Evolutionary conservation across 192 early-diverging fungal species (phyloP).

Genomic region (Chytriomyces confervae): DNA sequence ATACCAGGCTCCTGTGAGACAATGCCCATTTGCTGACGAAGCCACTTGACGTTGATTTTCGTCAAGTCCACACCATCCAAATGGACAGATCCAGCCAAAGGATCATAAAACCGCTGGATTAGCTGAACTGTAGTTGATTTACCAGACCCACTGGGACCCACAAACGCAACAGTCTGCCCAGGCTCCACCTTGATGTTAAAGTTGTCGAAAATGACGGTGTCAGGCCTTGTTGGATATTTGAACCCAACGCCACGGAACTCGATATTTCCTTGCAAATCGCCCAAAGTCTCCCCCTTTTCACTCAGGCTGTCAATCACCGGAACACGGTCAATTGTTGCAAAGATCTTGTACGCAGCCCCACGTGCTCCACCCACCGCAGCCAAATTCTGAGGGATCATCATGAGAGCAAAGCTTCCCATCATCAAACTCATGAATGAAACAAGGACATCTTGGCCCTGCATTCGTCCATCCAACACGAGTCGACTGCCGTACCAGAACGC

Average conservation of each 20-base stretch:
- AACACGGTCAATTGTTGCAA: slow-evolving; percentile 54
- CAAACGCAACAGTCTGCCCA: slow-evolving; percentile 84
- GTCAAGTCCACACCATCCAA: slow-evolving; percentile 82
- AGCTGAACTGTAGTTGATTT: slow-evolving; percentile 76
- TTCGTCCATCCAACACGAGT: slow-evolving; percentile 55
- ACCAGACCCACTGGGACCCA: slow-evolving; percentile 79
- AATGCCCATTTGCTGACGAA: slow-evolving; percentile 86
- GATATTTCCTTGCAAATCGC: slow-evolving; percentile 45
- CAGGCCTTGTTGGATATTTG: slow-evolving; percentile 65
- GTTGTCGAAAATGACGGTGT: slow-evolving; percentile 68
- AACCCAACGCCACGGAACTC: slow-evolving; percentile 56
- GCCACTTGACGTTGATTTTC: slow-evolving; percentile 79
- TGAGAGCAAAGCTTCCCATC: slow-evolving; percentile 54
- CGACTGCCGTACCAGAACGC: slow-evolving; percentile 85
- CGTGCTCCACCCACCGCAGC: slow-evolving; percentile 44
- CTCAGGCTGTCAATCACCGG: slow-evolving; percentile 51
- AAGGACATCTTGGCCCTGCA: slow-evolving; percentile 55
- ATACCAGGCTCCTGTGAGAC: slow-evolving; percentile 88
- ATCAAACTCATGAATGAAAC: slow-evolving; percentile 52
- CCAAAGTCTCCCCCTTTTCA: slow-evolving; percentile 41
- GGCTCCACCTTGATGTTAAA: slow-evolving; percentile 60
- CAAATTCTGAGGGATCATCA: slow-evolving; percentile 44
- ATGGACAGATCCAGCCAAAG: slow-evolving; percentile 60
- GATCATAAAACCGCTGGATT: slow-evolving; percentile 55
- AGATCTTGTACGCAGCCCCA: slow-evolving; percentile 58